Evolutionary conservation across 176 grass and related monocot species (phyloP), one percentile per base, ranked within the genome.

Genomic region (Hsuehochloa calcarea): DNA sequence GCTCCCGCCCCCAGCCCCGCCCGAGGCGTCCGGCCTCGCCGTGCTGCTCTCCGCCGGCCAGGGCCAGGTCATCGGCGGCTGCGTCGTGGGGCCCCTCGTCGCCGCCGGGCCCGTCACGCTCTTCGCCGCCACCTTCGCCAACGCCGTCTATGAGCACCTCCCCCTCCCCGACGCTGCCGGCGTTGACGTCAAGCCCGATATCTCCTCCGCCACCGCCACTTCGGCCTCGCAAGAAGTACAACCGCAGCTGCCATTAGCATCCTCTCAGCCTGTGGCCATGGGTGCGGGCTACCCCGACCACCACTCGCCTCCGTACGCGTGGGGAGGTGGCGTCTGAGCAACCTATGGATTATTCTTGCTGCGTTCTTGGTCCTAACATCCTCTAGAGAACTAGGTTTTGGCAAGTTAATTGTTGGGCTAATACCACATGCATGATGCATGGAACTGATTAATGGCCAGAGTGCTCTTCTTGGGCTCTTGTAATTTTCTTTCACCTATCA

Each of bases 81-180:
- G 82, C 77, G 73, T 91, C 54, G 56, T 91, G 17, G 90, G 90
- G 0, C 82, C 90, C 0, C 90, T 91, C 72, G 65, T 91, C 66
- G 90, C 90, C 6, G 86, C 78, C 0, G 82, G 65, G 0, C 31
- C 86, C 46, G 90, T 91, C 78, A 88, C 86, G 2, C 61, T 91
- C 46, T 85, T 88, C 64, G 86, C 90, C 72, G 86, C 85, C 3
- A 91, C 90, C 1, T 91, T 91, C 86, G 65, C 90, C 65, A 91
- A 91, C 82, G 90, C 90, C 26, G 86, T 91, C 78, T 91, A 88
- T 78, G 90, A 91, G 86, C 85, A 86, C 63, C 90, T 91, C 35
- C 90, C 90, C 16, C 90, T 88, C 29, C 78, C 87, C 8, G 90
- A 88, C 17, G 49, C 27, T 26, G n/a, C 6, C 43, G 74, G 19